Evolutionary conservation across 2,329 filamentous ascomycete species (phyloP), one percentile per base, ranked within the genome.

Genomic region (Cladosporium sp.): DNA sequence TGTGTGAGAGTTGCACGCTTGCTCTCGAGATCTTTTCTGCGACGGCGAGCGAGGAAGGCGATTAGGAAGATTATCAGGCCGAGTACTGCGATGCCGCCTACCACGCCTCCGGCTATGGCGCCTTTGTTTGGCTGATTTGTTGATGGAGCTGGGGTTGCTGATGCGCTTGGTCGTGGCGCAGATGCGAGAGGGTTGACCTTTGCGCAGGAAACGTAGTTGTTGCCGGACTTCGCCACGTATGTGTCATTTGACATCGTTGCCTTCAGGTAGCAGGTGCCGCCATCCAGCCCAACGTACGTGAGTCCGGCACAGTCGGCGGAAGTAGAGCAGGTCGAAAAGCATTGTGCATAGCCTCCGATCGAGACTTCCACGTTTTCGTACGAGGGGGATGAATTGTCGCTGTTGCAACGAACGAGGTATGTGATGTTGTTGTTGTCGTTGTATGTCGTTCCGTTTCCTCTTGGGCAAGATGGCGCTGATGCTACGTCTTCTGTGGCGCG

Each of bases 231-330:
- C 11, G 59, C 66, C 11, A 69, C 66, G 36, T 68, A 71, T 14
- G 58, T 48, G 30, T 65, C 60, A 4, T 36, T 62, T 13, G 70
- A 69, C 43, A 73, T 67, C 3, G 63, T 58, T 7, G 64, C 57
- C 25, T 75, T 74, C 11, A 75, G 60, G 59, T 71, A 74, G 67
- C 74, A 75, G n/a, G 32, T 67, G 3, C 74, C 74, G 23, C 58
- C 64, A 11, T 73, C 70, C 7, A 65, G 48, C 2, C 74, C 74
- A 8, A 70, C 67, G 46, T 69, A 75, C 0, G 71, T 71, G 65
- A 75, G 75, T 5, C 73, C 74, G 4, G 67, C 71, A 46, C 74
- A 75, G 6, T 67, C 65, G 11, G 53, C 48, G 6, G 68, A 39
- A 5, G 48, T 51, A 11, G 73, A 73, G 63, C 74, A 75, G 11